phyloP scores from a whole-genome alignment of 2,329 filamentous ascomycete genomes.

The Talaromyces sp. region DNA sequence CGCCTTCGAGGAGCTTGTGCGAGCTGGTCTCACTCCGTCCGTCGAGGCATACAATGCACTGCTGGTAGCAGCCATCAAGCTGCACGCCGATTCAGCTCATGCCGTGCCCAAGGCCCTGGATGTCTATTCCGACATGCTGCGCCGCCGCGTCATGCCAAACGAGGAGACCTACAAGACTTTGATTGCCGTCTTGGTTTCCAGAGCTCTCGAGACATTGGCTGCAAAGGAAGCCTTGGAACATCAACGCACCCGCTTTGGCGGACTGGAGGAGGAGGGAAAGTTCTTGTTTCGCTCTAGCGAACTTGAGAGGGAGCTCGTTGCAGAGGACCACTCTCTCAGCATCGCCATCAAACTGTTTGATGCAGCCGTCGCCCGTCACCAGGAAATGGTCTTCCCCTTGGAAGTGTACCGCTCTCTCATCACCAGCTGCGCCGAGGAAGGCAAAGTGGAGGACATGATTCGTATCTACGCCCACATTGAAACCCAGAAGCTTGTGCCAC shows the following conservation, averaged over 20 bases:
- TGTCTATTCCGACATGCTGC: slow-evolving; percentile 94
- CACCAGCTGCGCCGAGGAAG: slow-evolving; percentile 75
- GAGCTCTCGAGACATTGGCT: slow-evolving; percentile 70
- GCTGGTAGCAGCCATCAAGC: slow-evolving; percentile 73
- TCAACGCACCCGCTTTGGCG: slow-evolving; percentile 77
- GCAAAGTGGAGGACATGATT: slow-evolving; percentile 81
- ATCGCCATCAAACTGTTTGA: slow-evolving; percentile 83
- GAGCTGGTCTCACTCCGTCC: slow-evolving; percentile 72
- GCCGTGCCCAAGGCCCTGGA: slow-evolving; percentile 87
- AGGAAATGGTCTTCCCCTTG: slow-evolving; percentile 62
- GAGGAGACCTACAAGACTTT: slow-evolving; percentile 82
- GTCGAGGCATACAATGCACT: slow-evolving; percentile 88
- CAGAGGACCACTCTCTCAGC: slow-evolving; percentile 79
- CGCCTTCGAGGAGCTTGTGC: slow-evolving; percentile 85
- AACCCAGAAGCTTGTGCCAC: slow-evolving; percentile 63
- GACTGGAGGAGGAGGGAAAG: slow-evolving; percentile 73
- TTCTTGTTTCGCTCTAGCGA: slow-evolving; percentile 88
- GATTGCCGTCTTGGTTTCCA: slow-evolving; percentile 71
- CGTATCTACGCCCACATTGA: slow-evolving; percentile 91
- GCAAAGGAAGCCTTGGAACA: slow-evolving; percentile 70
- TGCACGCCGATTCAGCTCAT: slow-evolving; percentile 73
- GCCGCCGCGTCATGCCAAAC: slow-evolving; percentile 74
- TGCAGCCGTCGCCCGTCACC: slow-evolving; percentile 59
- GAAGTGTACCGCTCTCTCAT: slow-evolving; percentile 83
- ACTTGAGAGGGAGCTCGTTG: slow-evolving; percentile 76